Conservation (phyloP, 1,139 yeast species). For the Torulaspora globosa region DNA sequence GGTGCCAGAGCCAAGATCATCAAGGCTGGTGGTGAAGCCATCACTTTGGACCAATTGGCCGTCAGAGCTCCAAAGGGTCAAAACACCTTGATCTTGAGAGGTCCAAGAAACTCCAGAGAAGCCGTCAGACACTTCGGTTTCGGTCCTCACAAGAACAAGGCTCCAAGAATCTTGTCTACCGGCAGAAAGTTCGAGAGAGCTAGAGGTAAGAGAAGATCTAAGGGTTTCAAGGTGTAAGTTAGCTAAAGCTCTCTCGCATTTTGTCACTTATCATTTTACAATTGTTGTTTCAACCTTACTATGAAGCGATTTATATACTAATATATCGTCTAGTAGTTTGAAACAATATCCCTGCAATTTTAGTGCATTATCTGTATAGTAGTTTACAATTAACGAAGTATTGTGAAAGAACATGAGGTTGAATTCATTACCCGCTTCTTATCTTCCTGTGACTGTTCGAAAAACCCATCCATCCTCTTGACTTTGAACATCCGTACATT, state of each 20-base stretch:
- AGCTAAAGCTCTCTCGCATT: constrained; percentile 20
- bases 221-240: constrained; percentile 99
- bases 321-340: constrained; percentile 8
- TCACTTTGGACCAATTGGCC: constrained; percentile 98
- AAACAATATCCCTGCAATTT: constrained; percentile 2
- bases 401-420: no score
- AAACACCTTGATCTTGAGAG: constrained; percentile 96
- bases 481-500: constrained; percentile 1
- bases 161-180: constrained; percentile 95
- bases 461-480: constrained; percentile 2
- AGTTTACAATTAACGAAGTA: not conserved
- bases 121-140: constrained; percentile 99
- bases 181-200: constrained; percentile 99
- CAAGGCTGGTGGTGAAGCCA: constrained; percentile 99
- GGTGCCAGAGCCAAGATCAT: constrained; percentile 97
- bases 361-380: not conserved
- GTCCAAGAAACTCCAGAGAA: constrained; percentile 98
- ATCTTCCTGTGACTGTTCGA: not conserved
- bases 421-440: not conserved
- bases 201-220: constrained; percentile 98
- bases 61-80: constrained; percentile 99
- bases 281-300: constrained; percentile 3
- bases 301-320: constrained; percentile 4
- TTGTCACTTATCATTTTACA: constrained; percentile 6
- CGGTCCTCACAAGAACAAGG: constrained; percentile 99